Evolutionary conservation across 805 yeast species (phyloP).

Genomic region (Jamesozyma gamospora): DNA sequence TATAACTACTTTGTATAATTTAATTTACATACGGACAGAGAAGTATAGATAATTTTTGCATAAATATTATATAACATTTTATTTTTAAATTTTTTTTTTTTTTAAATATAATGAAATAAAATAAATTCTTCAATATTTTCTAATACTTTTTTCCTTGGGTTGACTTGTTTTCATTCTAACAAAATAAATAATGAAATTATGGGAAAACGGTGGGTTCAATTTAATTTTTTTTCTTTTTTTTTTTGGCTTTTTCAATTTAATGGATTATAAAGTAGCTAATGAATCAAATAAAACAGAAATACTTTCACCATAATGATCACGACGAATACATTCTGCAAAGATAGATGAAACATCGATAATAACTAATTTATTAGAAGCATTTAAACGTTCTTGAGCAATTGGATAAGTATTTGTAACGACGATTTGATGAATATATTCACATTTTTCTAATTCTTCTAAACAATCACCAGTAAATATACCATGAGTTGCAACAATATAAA

Average conservation of each 20-base stretch:
- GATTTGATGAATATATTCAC: conserved; percentile 78
- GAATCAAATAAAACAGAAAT: conserved; percentile 89
- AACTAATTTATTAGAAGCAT: conserved; percentile 56
- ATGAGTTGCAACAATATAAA: conserved; percentile 88
- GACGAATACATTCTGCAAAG: conserved; percentile 95
- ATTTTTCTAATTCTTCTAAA: conserved; percentile 64
- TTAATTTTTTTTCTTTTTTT: too few relatives aligned
- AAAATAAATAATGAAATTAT: too few relatives aligned
- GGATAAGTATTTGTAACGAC: conserved; percentile 97
- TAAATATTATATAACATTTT: too few relatives aligned
- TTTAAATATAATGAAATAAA: not conserved
- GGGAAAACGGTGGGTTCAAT: too few relatives aligned
- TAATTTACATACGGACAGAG: too few relatives aligned
- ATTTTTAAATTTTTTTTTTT: too few relatives aligned
- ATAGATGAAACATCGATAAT: conserved; percentile 91
- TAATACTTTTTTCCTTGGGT: not conserved
- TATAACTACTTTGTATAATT: too few relatives aligned
- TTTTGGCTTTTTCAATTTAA: not conserved
- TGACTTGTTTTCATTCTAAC: not conserved
- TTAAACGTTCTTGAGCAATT: conserved; percentile 51
- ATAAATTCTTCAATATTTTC: too few relatives aligned
- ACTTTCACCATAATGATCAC: conserved; percentile 97
- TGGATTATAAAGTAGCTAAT: conserved; percentile 39
- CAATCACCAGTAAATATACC: conserved; percentile 88
- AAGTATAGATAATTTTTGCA: too few relatives aligned